Percentiles rank a stretch among this genome's conserved stretches.
phyloP scores from a whole-genome alignment of 805 yeast species.

The Blastobotrys americana region DNA sequence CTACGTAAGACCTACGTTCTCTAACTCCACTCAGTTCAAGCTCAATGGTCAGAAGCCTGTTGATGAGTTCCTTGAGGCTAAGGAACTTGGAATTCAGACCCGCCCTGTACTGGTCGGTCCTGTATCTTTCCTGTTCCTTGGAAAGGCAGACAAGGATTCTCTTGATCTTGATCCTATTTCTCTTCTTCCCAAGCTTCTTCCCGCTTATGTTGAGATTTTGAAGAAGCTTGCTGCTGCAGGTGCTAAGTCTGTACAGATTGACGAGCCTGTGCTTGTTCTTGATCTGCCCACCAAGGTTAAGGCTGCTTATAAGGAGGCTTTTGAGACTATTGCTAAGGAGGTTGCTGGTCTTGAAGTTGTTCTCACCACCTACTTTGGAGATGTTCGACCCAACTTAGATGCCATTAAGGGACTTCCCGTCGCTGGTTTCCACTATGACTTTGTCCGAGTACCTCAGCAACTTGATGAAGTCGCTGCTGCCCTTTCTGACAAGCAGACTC shows the following conservation, averaged over 20 bases:
- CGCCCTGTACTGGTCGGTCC: constrained; percentile 98
- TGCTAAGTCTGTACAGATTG: constrained; percentile 91
- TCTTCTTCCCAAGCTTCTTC: constrained; percentile 80
- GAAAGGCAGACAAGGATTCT: constrained; percentile 98
- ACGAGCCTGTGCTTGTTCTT: constrained; percentile 93
- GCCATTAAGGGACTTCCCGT: constrained; percentile 89
- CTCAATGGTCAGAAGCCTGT: constrained; percentile 95
- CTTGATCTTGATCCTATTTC: constrained; percentile 90
- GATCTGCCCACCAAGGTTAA: constrained; percentile 81
- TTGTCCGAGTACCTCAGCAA: constrained; percentile 94
- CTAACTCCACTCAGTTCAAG: constrained; percentile 91
- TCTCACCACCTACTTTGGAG: constrained; percentile 94
- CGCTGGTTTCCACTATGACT: constrained; percentile 93
- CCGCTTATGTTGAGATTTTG: constrained; percentile 86
- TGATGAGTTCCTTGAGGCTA: constrained; percentile 96
- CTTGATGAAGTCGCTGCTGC: constrained; percentile 70
- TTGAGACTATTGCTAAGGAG: constrained; percentile 60
- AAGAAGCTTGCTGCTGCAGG: constrained; percentile 88
- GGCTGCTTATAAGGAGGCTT: constrained; percentile 84
- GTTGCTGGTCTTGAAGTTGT: constrained; percentile 70
- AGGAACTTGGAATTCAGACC: constrained; percentile 90
- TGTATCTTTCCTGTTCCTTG: constrained; percentile 86
- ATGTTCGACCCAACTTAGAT: constrained; percentile 90
- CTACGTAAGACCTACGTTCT: constrained; percentile 98
- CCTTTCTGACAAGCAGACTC: constrained; percentile 60